Percentiles rank a stretch among this genome's conserved stretches.
Evolutionary conservation across 139 green algal genomes (phyloP).

Genomic region (Edaphochlamys debaryana): DNA sequence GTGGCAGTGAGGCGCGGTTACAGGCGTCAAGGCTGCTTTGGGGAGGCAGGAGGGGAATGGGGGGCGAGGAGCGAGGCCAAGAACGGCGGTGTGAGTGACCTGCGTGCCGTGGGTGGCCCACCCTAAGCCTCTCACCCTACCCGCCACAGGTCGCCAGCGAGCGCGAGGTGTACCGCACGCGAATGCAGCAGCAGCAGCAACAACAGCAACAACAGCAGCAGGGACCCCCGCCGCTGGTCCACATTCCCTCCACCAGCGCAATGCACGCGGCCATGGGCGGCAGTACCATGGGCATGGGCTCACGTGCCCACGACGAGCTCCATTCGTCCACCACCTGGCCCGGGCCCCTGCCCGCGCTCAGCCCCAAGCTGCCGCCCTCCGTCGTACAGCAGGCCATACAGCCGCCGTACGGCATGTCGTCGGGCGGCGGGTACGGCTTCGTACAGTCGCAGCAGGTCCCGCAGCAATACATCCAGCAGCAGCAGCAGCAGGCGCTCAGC

Average conservation of each 20-base stretch:
- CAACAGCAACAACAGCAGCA: conserved; percentile 16
- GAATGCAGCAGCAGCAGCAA: conserved; percentile 1
- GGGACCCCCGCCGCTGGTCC: background rate
- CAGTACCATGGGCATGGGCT: too few relatives aligned
- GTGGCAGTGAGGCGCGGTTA: too few relatives aligned
- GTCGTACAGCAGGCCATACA: too few relatives aligned
- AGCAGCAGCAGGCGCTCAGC: background rate
- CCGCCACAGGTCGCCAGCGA: conserved; percentile 1
- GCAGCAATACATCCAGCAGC: background rate
- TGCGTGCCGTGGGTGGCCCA: too few relatives aligned
- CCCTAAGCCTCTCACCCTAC: too few relatives aligned
- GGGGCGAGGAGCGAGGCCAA: too few relatives aligned
- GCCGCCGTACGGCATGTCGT: background rate
- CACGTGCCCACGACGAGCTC: background rate
- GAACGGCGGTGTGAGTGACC: too few relatives aligned
- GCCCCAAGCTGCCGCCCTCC: background rate
- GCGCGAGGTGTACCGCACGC: conserved; percentile 28
- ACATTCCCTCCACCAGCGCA: background rate
- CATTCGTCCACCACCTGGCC: conserved; percentile 19
- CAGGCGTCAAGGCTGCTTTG: too few relatives aligned
- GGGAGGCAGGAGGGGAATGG: too few relatives aligned
- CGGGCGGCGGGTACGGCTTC: background rate
- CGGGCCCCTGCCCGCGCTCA: conserved; percentile 3
- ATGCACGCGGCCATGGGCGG: background rate
- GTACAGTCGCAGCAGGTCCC: background rate